Conservation (phyloP, 768 basidiomycete species). For the Termitomyces bulborhizus region DNA sequence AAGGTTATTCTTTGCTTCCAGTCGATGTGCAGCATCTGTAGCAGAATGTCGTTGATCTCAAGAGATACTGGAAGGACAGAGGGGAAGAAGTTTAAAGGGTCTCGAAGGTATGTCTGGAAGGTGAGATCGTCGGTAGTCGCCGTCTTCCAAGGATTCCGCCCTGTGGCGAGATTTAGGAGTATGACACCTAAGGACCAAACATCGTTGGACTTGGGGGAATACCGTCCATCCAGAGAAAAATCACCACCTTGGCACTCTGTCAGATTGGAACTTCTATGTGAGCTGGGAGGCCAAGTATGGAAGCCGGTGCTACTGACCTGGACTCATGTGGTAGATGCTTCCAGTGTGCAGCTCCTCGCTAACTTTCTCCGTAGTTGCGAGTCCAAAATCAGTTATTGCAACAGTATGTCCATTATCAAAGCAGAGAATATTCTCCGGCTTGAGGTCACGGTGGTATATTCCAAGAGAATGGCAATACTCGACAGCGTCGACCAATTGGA, state of each 20-base stretch:
- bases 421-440: conserved; percentile 94
- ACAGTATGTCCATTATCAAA: conserved; percentile 71
- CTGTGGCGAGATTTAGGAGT: conserved; percentile 90
- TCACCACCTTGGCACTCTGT: conserved; percentile 85
- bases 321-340: conserved; percentile 98
- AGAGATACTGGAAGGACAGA: conserved; percentile 77
- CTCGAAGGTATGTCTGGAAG: conserved; percentile 80
- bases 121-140: conserved; percentile 80
- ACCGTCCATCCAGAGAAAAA: conserved; percentile 56
- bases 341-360: conserved; percentile 92
- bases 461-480: conserved; percentile 88
- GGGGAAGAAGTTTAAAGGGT: conserved; percentile 76
- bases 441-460: conserved; percentile 95
- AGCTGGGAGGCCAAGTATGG: neutral
- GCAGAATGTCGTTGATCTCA: conserved; percentile 67
- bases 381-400: conserved; percentile 91
- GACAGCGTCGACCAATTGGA: conserved; percentile 91
- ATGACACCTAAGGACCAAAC: conserved; percentile 97
- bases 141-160: conserved; percentile 94
- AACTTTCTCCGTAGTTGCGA: conserved; percentile 81
- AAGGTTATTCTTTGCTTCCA: conserved; percentile 52
- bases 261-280: conserved; percentile 2
- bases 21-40: conserved; percentile 67
- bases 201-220: conserved; percentile 87
- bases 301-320: conserved; percentile 44